A percentile compares a stretch with the other conserved stretches of the same genome.
These are phyloP conservation scores for Aurifilum marmelostoma DNA, from an alignment of 2,329 filamentous ascomycete species.

Conservation along the genomic window DNA sequence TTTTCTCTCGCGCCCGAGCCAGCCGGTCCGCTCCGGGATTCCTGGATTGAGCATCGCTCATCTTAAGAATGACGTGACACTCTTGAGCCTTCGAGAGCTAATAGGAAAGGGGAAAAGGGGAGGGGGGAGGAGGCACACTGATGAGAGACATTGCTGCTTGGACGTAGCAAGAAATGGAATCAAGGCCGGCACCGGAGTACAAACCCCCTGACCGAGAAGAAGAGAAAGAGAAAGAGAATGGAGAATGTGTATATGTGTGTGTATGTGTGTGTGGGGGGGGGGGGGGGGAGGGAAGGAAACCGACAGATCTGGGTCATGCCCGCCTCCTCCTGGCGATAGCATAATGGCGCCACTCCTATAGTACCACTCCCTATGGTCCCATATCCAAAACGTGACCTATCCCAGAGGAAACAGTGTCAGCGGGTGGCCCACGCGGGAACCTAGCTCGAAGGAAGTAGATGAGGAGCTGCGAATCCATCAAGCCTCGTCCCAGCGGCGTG, in stretches of 20 bases:
- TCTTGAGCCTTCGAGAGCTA: neutral
- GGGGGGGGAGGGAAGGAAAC: too few species aligned
- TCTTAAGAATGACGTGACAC: neutral
- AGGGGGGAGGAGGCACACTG: neutral
- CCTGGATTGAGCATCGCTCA: neutral
- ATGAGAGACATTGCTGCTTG: neutral
- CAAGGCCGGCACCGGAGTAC: neutral
- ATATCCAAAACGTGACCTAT: slow-evolving; percentile 5
- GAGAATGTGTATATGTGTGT: neutral
- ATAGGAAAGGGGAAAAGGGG: neutral
- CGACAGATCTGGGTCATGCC: neutral
- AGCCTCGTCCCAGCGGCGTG: slow-evolving; percentile 4
- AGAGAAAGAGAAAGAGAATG: neutral
- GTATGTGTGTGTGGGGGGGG: neutral
- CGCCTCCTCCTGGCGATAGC: neutral
- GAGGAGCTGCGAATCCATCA: neutral
- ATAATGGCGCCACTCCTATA: slow-evolving; percentile 5
- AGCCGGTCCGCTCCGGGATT: neutral
- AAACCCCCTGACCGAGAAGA: too few species aligned
- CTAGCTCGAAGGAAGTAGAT: slow-evolving; percentile 1
- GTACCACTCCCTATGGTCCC: neutral
- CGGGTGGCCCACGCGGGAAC: neutral
- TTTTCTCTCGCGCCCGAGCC: neutral
- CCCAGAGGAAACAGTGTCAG: neutral
- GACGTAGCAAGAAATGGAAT: neutral